These are phyloP conservation scores for Pharnaceum exiguum DNA, from an alignment of 148 eudicot species.

Conservation along the genomic window DNA sequence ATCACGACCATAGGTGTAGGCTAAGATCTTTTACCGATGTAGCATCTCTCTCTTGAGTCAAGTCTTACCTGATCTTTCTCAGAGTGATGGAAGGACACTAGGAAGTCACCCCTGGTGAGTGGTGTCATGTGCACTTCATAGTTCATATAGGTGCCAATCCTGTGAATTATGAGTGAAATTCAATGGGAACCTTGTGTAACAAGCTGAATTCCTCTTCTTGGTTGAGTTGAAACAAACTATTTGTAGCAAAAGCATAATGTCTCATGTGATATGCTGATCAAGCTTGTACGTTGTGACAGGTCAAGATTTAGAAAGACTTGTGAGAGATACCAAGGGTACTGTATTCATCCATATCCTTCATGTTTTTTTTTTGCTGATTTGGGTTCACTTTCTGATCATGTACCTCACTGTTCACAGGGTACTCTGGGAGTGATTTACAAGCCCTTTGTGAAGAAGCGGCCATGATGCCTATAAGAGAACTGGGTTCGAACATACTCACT, in stretches of 20 bases:
- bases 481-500: conserved; percentile 79
- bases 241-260: background rate
- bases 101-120: no score
- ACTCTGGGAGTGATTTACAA: conserved; percentile 96
- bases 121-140: no score
- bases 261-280: no score
- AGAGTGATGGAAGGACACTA: no score
- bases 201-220: background rate
- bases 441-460: conserved; percentile 99
- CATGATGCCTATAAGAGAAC: conserved; percentile 98
- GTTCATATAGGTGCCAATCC: no score
- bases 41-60: no score
- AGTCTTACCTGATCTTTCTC: no score
- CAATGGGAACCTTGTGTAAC: no score
- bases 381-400: background rate
- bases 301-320: conserved; percentile 79
- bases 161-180: no score
- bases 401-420: conserved; percentile 40
- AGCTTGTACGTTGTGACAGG: conserved; percentile 43
- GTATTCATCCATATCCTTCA: background rate
- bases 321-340: conserved; percentile 82
- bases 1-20: no score
- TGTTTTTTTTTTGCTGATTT: conserved; percentile 2
- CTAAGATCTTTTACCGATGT: no score
- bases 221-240: background rate